Evolutionary conservation across 768 basidiomycete genomes (phyloP).

Genomic region (Rhizopogon rudus): DNA sequence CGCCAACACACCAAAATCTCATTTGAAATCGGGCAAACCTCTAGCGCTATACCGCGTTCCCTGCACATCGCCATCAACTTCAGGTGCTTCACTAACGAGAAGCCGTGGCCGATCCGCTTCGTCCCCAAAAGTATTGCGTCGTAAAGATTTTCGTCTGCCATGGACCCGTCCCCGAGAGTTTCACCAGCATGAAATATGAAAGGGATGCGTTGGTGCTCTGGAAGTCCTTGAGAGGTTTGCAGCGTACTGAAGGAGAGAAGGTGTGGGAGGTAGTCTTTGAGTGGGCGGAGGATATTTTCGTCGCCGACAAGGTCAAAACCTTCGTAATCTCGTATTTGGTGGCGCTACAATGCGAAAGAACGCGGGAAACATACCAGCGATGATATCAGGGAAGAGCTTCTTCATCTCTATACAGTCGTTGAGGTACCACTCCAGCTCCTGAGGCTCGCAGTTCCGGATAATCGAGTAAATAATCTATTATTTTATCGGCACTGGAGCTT

Average conservation of each 20-base stretch:
- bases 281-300: conserved; percentile 55
- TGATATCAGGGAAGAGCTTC: conserved; percentile 67
- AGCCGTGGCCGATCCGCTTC: conserved; percentile 80
- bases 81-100: conserved; percentile 74
- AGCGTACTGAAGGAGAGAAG: conserved; percentile 56
- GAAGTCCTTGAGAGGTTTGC: conserved; percentile 48
- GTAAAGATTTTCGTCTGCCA: conserved; percentile 67
- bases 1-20: conserved; percentile 55
- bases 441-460: conserved; percentile 46
- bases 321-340: conserved; percentile 14
- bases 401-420: conserved; percentile 74
- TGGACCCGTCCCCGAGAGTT: conserved; percentile 70
- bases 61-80: conserved; percentile 64
- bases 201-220: conserved; percentile 43
- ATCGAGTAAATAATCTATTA: conserved; percentile 68
- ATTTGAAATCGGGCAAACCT: conserved; percentile 81
- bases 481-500: background rate
- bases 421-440: conserved; percentile 60
- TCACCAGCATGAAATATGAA: conserved; percentile 82
- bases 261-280: conserved; percentile 57
- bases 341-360: background rate
- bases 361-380: conserved; percentile 43
- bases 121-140: conserved; percentile 77
- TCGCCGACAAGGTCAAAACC: conserved; percentile 82
- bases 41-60: conserved; percentile 58